phyloP scores from a whole-genome alignment of 768 basidiomycete species.

The Imleria badia region DNA sequence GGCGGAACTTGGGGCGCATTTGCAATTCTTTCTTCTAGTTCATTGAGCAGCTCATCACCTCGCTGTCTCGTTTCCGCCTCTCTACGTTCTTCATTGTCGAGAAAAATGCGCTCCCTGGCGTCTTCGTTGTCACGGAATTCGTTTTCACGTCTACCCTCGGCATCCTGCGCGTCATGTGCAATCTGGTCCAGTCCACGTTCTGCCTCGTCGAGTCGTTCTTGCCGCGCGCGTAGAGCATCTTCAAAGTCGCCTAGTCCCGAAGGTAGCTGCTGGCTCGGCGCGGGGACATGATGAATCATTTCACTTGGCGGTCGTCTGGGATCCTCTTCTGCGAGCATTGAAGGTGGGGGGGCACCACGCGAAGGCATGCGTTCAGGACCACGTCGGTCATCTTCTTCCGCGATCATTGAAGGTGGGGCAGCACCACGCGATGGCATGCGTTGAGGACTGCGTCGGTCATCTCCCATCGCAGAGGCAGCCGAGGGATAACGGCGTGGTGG shows the following conservation, averaged over 20 bases:
- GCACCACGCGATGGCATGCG: slow-evolving; percentile 20
- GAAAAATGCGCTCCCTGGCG: slow-evolving; percentile 59
- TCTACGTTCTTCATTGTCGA: slow-evolving; percentile 57
- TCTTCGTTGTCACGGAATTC: slow-evolving; percentile 68
- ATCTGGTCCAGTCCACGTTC: slow-evolving; percentile 51
- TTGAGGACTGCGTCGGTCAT: slow-evolving; percentile 3
- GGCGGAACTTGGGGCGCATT: slow-evolving; percentile 23
- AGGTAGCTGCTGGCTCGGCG: slow-evolving; percentile 14
- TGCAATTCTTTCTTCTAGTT: slow-evolving; percentile 31
- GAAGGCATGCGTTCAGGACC: slow-evolving; percentile 16
- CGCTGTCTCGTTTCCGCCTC: slow-evolving; percentile 52
- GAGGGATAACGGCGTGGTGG: slow-evolving; percentile 11
- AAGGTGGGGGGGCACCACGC: slow-evolving; percentile 9
- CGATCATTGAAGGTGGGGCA: slow-evolving; percentile 4
- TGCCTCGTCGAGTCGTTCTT: slow-evolving; percentile 57
- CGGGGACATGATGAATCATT: slow-evolving; percentile 27
- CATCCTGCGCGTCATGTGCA: slow-evolving; percentile 50
- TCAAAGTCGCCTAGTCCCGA: slow-evolving; percentile 37
- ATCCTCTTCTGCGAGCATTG: slow-evolving; percentile 20
- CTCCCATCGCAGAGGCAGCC: not conserved
- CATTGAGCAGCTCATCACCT: slow-evolving; percentile 21
- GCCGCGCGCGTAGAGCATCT: slow-evolving; percentile 45
- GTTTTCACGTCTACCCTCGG: slow-evolving; percentile 62
- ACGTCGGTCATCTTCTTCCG: slow-evolving; percentile 15
- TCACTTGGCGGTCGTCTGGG: slow-evolving; percentile 21